These are phyloP conservation scores for Pythium aquatile DNA, from an alignment of 352 stramenopile genomes.

Conservation along the genomic window DNA sequence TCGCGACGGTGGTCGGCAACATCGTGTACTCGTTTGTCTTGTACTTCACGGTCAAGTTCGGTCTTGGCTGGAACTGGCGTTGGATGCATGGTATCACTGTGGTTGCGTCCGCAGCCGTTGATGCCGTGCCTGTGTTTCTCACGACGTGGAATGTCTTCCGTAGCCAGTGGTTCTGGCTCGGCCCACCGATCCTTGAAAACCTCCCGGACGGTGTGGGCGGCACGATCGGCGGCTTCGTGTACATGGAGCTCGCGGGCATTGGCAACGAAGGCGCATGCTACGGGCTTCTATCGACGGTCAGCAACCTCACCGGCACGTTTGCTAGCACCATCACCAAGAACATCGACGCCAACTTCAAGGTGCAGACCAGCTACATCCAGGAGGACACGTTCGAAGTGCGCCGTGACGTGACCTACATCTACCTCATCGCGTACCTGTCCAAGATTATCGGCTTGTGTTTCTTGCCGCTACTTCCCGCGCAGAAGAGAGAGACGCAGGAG, in stretches of 20 bases:
- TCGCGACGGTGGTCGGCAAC: not conserved
- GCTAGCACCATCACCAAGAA: slow-evolving; percentile 21
- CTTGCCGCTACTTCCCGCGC: slow-evolving; percentile 20
- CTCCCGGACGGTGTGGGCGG: slow-evolving; percentile 24
- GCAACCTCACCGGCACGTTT: slow-evolving; percentile 19
- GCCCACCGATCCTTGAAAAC: slow-evolving; percentile 9
- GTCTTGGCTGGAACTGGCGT: not conserved
- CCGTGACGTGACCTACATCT: slow-evolving; percentile 16
- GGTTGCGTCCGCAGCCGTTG: slow-evolving; percentile 10
- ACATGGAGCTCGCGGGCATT: slow-evolving; percentile 28
- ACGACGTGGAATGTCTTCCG: slow-evolving; percentile 5
- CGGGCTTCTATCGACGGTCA: slow-evolving; percentile 24
- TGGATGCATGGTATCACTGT: not conserved
- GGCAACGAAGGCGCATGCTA: slow-evolving; percentile 25
- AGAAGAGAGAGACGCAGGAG: slow-evolving; percentile 23
- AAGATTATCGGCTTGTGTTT: slow-evolving; percentile 19
- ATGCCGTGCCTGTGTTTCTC: slow-evolving; percentile 12
- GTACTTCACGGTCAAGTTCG: not conserved
- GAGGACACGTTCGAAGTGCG: slow-evolving; percentile 18
- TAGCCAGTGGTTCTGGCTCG: not conserved
- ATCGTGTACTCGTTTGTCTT: not conserved
- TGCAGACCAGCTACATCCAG: slow-evolving; percentile 19
- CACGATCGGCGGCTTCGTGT: slow-evolving; percentile 21
- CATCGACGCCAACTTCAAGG: slow-evolving; percentile 18
- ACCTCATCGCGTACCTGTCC: slow-evolving; percentile 18